These are phyloP conservation scores for Exophiala mesophila DNA, from an alignment of 2,329 filamentous ascomycete genomes.

Conservation along the genomic window DNA sequence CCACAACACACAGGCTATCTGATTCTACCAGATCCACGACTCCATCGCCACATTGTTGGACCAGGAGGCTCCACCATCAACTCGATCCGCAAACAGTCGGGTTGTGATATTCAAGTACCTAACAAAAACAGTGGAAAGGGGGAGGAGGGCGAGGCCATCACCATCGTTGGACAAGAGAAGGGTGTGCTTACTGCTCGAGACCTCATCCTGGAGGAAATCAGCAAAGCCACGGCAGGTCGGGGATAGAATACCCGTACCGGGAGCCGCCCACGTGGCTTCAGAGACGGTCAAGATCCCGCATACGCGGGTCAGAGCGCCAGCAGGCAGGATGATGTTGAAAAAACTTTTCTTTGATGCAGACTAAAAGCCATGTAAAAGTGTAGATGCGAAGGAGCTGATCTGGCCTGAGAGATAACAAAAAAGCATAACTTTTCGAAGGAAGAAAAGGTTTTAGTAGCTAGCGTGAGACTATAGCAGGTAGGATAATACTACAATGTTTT, in stretches of 20 bases:
- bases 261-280: no score
- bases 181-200: slow-evolving; percentile 84
- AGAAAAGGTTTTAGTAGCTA: no score
- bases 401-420: no score
- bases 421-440: no score
- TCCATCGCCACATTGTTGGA: slow-evolving; percentile 87
- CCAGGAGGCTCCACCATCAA: slow-evolving; percentile 88
- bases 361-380: no score
- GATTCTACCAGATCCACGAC: slow-evolving; percentile 79
- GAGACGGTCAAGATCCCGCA: no score
- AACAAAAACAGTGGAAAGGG: slow-evolving; percentile 64
- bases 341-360: no score
- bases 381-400: no score
- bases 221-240: slow-evolving; percentile 45
- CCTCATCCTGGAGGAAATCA: slow-evolving; percentile 78
- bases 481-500: no score
- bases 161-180: slow-evolving; percentile 73
- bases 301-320: no score
- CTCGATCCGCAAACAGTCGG: slow-evolving; percentile 82
- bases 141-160: slow-evolving; percentile 69
- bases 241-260: slow-evolving; percentile 1
- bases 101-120: slow-evolving; percentile 90
- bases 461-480: no score
- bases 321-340: no score
- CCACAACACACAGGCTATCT: slow-evolving; percentile 71